Base-by-base conservation (phyloP, 345 rosid genomes). In the Gossypium anomalum region DNA sequence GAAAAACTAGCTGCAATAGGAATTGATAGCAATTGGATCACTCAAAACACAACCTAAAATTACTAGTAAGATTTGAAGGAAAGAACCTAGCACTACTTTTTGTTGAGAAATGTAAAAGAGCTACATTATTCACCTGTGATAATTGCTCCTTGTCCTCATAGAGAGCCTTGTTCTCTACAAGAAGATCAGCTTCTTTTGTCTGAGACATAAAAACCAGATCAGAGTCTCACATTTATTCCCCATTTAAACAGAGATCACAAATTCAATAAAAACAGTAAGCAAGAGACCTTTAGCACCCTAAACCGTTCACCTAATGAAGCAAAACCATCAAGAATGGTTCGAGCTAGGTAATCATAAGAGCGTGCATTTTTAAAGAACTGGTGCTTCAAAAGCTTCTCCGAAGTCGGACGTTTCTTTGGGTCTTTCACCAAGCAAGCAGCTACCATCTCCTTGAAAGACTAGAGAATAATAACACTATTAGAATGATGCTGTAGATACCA, bases 401-500 rank as follows among this genome's bases (percentile, higher is more conserved):
- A 84, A 47, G 96, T 79, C 34, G 99, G 99, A 59, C 97, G 99
- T 79, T 95, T 95, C 86, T 93, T 95, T 44, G 98, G 99, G 87
- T 95, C 99, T 89, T 95, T 95, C 80, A 91, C 99, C 70, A 95
- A 84, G 89, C 99, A 95, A 70, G 96, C 84, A 79, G 89, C 94
- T 60, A 93, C 99, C 92, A 95, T 41, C 80, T 95, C 98, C 84
- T 88, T 95, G 82, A 95, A 95, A 81, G 97, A 91, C 99, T 95
- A 86, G 44, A 72, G 72, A 80, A 75, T 70, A 44, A 48, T 62
- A 76, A 47, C 77, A 85, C 73, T 55, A 71, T 75, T 73, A 78
- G 77, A 58, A 78, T 20, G 71, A 70, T 48, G 72, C 70, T 80
- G 48, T 20, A 49, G 69, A 72, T 48, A 71, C 69, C 78, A 59